Percentiles rank a stretch among this genome's conserved stretches.
Evolutionary conservation across 805 yeast genomes (phyloP).

Genomic region (Nakazawaea anatomiae): DNA sequence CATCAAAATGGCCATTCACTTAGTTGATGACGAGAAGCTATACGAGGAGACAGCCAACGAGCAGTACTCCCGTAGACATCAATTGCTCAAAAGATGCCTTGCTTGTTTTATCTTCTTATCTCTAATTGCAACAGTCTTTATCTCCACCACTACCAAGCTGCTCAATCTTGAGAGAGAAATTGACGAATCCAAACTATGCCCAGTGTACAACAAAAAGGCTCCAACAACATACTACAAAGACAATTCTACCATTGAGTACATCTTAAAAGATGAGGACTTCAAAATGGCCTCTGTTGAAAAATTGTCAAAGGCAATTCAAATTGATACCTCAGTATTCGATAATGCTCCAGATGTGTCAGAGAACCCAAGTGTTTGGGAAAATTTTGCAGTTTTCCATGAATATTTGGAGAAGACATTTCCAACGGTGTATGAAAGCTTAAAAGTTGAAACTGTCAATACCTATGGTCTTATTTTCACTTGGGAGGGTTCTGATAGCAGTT

Average conservation of each 20-base stretch:
- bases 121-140: not conserved
- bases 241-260: conserved; percentile 6
- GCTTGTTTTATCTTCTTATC: not conserved
- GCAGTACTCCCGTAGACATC: too few relatives aligned
- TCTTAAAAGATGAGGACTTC: conserved; percentile 24
- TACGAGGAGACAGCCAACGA: not conserved
- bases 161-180: not conserved
- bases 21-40: not conserved
- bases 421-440: conserved; percentile 35
- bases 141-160: not conserved
- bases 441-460: conserved; percentile 51
- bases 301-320: conserved; percentile 49
- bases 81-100: not conserved
- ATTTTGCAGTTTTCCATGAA: conserved; percentile 42
- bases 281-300: conserved; percentile 32
- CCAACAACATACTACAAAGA: conserved; percentile 3
- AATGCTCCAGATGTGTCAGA: conserved; percentile 33
- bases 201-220: conserved; percentile 1
- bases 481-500: conserved; percentile 42
- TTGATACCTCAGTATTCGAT: conserved; percentile 60
- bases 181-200: conserved; percentile 1
- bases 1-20: conserved; percentile 1
- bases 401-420: conserved; percentile 55
- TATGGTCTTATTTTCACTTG: conserved; percentile 61
- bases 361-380: conserved; percentile 45